These are phyloP conservation scores for Athelia sp. DNA, from an alignment of 1,284 basidiomycete species.

Conservation along the genomic window DNA sequence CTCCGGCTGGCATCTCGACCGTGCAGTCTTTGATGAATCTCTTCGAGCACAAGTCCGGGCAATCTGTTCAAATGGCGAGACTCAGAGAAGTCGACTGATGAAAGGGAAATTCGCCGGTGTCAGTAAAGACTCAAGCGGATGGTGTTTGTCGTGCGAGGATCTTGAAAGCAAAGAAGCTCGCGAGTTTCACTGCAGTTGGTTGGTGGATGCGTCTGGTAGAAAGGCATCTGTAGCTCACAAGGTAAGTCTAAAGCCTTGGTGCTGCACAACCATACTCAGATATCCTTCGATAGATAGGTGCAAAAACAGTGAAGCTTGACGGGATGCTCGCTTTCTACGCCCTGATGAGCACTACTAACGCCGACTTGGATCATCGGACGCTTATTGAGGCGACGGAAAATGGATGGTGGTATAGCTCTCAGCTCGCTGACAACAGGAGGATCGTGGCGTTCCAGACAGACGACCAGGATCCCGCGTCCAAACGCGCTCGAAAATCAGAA, in stretches of 20 bases:
- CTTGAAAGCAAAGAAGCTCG: slow-evolving; percentile 1
- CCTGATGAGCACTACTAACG: slow-evolving; percentile 16
- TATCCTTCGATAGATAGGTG: slow-evolving; percentile 19
- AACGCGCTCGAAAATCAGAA: slow-evolving; percentile 19
- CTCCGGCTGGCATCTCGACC: slow-evolving; percentile 27
- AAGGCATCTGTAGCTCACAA: slow-evolving; percentile 26
- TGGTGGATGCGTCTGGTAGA: slow-evolving; percentile 30
- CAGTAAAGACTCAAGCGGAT: neutral
- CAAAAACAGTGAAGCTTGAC: slow-evolving; percentile 19
- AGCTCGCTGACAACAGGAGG: slow-evolving; percentile 20
- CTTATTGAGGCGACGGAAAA: slow-evolving; percentile 27
- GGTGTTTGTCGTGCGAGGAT: neutral
- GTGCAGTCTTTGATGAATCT: slow-evolving; percentile 26
- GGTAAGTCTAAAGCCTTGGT: no score
- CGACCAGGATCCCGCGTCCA: slow-evolving; percentile 19
- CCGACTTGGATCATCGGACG: slow-evolving; percentile 25
- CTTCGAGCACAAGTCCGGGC: slow-evolving; percentile 16
- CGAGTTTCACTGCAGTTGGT: slow-evolving; percentile 19
- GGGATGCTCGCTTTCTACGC: slow-evolving; percentile 26
- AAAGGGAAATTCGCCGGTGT: neutral
- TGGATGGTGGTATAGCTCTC: slow-evolving; percentile 32
- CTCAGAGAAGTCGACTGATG: neutral
- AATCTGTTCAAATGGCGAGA: slow-evolving; percentile 3
- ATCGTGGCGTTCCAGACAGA: slow-evolving; percentile 28
- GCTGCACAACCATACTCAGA: no score